A percentile compares a stretch with the other conserved stretches of the same genome.
These are phyloP conservation scores for Linum usitatissimum DNA, from an alignment of 345 rosid genomes.

Conservation along the genomic window DNA sequence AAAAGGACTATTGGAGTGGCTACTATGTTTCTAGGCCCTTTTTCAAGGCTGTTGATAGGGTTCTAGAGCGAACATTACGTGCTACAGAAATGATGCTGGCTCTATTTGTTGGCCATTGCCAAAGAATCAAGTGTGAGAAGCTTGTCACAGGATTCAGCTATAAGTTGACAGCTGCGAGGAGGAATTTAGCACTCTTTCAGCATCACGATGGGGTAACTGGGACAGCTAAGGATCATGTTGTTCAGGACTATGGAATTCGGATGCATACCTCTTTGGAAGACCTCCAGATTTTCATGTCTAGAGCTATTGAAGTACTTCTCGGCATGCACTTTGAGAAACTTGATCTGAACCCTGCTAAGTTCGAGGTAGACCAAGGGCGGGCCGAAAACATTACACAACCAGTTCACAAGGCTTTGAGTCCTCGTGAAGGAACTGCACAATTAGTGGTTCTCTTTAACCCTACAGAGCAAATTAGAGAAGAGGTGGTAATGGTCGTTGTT, in stretches of 20 bases:
- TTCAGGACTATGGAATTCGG: conserved; percentile 80
- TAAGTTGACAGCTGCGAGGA: conserved; percentile 90
- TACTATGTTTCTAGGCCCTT: conserved; percentile 97
- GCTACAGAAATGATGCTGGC: conserved; percentile 86
- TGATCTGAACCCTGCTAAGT: conserved; percentile 60
- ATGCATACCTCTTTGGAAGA: conserved; percentile 90
- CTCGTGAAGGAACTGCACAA: conserved; percentile 64
- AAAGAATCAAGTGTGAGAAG: conserved; percentile 74
- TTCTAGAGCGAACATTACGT: conserved; percentile 80
- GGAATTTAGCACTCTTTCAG: conserved; percentile 97
- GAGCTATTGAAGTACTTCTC: conserved; percentile 76
- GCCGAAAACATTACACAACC: conserved; percentile 77
- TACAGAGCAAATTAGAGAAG: conserved; percentile 74
- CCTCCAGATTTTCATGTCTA: conserved; percentile 91
- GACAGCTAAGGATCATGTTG: conserved; percentile 92
- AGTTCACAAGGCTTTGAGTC: conserved; percentile 50
- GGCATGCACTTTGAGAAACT: conserved; percentile 74
- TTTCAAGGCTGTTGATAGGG: conserved; percentile 96
- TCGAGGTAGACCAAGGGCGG: conserved; percentile 72
- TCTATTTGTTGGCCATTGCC: conserved; percentile 78
- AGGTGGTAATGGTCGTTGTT: conserved; percentile 64
- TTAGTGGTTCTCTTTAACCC: conserved; percentile 79
- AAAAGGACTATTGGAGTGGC: conserved; percentile 98
- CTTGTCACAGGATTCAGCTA: conserved; percentile 57
- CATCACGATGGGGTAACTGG: conserved; percentile 99